Conservation (phyloP, 208 protist genomes). For the Trypanosoma congolense region DNA sequence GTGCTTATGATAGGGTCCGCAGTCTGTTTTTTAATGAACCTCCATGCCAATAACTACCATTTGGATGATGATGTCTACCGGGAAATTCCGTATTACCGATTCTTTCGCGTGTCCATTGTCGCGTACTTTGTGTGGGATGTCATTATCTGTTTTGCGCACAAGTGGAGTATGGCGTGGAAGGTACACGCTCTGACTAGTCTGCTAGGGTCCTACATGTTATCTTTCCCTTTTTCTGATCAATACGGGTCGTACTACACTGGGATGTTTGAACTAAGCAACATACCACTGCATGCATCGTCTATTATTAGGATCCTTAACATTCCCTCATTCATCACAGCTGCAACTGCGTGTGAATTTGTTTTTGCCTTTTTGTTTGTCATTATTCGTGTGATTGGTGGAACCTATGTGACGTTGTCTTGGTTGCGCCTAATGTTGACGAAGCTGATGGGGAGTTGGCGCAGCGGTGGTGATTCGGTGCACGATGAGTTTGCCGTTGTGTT, state of each 20-base stretch:
- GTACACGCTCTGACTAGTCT: slow-evolving; percentile 69
- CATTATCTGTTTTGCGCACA: slow-evolving; percentile 65
- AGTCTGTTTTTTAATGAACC: slow-evolving; percentile 47
- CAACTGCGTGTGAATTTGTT: slow-evolving; percentile 38
- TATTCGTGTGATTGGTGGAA: slow-evolving; percentile 66
- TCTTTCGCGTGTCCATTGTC: slow-evolving; percentile 58
- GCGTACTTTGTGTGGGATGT: slow-evolving; percentile 84
- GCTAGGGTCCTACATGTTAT: slow-evolving; percentile 56
- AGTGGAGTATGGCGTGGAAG: slow-evolving; percentile 69
- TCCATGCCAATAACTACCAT: slow-evolving; percentile 24
- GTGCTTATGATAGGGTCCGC: slow-evolving; percentile 59
- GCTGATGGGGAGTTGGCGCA: slow-evolving; percentile 32
- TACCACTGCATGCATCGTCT: slow-evolving; percentile 54
- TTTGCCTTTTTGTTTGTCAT: slow-evolving; percentile 64
- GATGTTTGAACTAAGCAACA: slow-evolving; percentile 80
- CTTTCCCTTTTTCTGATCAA: slow-evolving; percentile 71
- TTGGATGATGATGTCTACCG: slow-evolving; percentile 44
- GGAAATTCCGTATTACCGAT: slow-evolving; percentile 52
- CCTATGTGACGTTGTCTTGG: slow-evolving; percentile 48
- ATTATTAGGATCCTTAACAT: slow-evolving; percentile 37
- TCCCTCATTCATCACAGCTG: slow-evolving; percentile 15
- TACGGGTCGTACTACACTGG: slow-evolving; percentile 79
- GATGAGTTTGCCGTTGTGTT: slow-evolving; percentile 49
- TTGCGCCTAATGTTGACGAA: slow-evolving; percentile 24
- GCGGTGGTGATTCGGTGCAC: slow-evolving; percentile 41